Base-by-base conservation (phyloP, 768 basidiomycete species). In the Tulasnella sp. region DNA sequence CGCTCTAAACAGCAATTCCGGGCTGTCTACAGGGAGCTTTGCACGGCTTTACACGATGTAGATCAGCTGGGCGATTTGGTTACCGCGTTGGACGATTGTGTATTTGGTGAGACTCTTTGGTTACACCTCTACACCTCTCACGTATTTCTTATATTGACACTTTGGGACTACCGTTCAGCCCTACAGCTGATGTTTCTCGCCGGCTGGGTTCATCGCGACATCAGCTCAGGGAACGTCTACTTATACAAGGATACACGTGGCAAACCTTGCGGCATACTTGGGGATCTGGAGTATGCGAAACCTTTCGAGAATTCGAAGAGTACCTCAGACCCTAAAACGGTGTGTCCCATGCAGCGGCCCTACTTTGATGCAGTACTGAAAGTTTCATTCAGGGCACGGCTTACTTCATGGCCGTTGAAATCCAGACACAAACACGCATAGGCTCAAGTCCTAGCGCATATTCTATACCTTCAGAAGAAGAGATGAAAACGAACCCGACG, bases 161-260 rank as follows among this genome's bases (percentile, higher is more conserved):
- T n/a, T 44, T 44, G 41, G 11, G 67, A 17, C 67, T 16, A 6
- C 47, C n/a, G 11, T 52, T n/a, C 67, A 67, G 67, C 37, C 19
- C 39, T 67, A 22, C 4, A 39, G 22, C 67, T 67, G 17, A 32
- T 44, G 34, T 67, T 67, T 37, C 41, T 67, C 29, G 67, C 67
- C 40, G 67, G 67, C 11, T 67, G 67, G 67, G 67, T 66, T 35
- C 64, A 66, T 66, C 64, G 64, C 64, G 64, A 66, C 32, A 66
- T 39, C 34, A 66, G 64, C 64, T 19, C 64, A 34, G 64, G 64
- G 8, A 66, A 66, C 32, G 32, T 66, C 64, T 34, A 22, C 17
- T 19, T 11, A 35, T 44, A 41, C 41, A 67, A 37, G 37, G n/a
- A 5, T 17, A n/a, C 37, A 32, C n/a, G 67, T 3, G 47, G 26